These are phyloP conservation scores for Candida endomychidarum DNA, from an alignment of 805 yeast genomes.

Conservation along the genomic window DNA sequence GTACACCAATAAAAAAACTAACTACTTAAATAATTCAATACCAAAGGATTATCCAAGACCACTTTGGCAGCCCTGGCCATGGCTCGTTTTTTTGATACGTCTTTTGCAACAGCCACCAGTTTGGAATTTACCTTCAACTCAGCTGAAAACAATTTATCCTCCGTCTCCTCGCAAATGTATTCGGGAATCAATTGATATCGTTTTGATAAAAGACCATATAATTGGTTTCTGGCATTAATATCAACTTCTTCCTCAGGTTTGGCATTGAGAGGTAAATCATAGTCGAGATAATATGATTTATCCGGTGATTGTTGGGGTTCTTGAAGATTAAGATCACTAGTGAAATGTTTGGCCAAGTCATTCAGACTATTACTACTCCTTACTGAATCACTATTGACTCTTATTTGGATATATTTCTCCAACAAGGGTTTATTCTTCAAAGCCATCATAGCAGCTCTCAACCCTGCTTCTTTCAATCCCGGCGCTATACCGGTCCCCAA, in stretches of 20 bases:
- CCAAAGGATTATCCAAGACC: constrained; percentile 22
- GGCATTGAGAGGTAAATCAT: constrained; percentile 28
- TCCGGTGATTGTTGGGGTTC: not conserved
- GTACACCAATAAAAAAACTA: not conserved
- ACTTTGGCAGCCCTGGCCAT: constrained; percentile 42
- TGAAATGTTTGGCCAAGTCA: not conserved
- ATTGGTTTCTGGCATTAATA: constrained; percentile 38
- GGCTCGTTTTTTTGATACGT: constrained; percentile 39
- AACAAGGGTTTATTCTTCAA: constrained; percentile 55
- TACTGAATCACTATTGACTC: constrained; percentile 34
- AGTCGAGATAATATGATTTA: not conserved
- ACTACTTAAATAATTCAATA: constrained; percentile 4
- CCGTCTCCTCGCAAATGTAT: constrained; percentile 26
- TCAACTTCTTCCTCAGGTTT: constrained; percentile 25
- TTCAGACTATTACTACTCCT: not conserved
- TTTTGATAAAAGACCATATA: constrained; percentile 40
- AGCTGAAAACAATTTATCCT: constrained; percentile 24
- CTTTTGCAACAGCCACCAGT: constrained; percentile 32
- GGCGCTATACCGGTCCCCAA: constrained; percentile 74
- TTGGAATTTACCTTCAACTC: constrained; percentile 31
- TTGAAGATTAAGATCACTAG: constrained; percentile 1
- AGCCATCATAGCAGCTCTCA: constrained; percentile 82
- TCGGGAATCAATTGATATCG: constrained; percentile 35
- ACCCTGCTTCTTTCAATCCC: constrained; percentile 74
- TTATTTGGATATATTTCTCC: constrained; percentile 59